These are phyloP conservation scores for Sporothrix mexicana DNA, from an alignment of 2,329 filamentous ascomycete species.

Conservation along the genomic window DNA sequence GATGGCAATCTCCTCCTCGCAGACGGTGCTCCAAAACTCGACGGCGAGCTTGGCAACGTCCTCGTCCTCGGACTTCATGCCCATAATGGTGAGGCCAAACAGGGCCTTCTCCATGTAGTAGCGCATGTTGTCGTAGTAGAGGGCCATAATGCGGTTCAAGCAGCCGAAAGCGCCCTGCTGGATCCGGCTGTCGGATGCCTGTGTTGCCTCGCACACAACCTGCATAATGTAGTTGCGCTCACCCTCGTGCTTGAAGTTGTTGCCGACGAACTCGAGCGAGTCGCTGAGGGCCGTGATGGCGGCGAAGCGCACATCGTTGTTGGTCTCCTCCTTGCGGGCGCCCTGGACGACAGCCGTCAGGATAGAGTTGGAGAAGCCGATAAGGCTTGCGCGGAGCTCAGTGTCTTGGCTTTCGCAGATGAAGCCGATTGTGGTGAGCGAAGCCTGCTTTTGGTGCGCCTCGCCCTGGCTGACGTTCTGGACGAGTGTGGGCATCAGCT, in stretches of 20 bases:
- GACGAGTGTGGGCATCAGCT: slow-evolving; percentile 87
- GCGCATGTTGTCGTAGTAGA: slow-evolving; percentile 99
- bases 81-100: slow-evolving; percentile 94
- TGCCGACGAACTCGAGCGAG: slow-evolving; percentile 95
- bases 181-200: slow-evolving; percentile 87
- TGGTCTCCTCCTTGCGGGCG: slow-evolving; percentile 93
- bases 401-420: slow-evolving; percentile 95
- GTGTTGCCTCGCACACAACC: slow-evolving; percentile 97
- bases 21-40: slow-evolving; percentile 99
- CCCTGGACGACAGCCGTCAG: slow-evolving; percentile 97
- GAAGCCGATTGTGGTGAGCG: slow-evolving; percentile 94
- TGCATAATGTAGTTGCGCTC: slow-evolving; percentile 99
- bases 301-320: slow-evolving; percentile 86
- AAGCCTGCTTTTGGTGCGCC: slow-evolving; percentile 91
- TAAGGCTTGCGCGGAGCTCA: slow-evolving; percentile 80
- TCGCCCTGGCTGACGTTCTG: slow-evolving; percentile 88
- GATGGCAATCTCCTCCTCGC: slow-evolving; percentile 96
- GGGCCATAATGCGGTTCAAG: slow-evolving; percentile 96
- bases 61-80: slow-evolving; percentile 98
- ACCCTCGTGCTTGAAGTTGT: slow-evolving; percentile 98
- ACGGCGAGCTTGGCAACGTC: slow-evolving; percentile 97
- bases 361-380: slow-evolving; percentile 94
- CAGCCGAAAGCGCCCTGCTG: slow-evolving; percentile 97
- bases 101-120: slow-evolving; percentile 99
- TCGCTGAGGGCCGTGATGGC: slow-evolving; percentile 94